Evolutionary conservation across 2,329 filamentous ascomycete species (phyloP), one percentile per base, ranked within the genome.

Genomic region (Paecilomyces formosus): DNA sequence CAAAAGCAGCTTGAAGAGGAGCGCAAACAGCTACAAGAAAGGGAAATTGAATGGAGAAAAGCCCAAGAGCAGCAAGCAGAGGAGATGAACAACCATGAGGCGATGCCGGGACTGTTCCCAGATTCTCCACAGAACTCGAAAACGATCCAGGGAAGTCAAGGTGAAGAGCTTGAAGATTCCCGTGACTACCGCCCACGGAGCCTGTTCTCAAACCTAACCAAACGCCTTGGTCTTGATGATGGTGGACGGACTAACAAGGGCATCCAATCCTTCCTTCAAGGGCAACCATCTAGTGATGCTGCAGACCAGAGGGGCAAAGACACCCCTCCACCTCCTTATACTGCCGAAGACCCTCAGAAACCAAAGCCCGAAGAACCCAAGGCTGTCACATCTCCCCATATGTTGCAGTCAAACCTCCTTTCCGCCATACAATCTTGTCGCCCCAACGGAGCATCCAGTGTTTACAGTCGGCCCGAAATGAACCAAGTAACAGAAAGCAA

Each of bases 341-440:
- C 71, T 35, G 60, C 70, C 50, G 64, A 71, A 33, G 71, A 76
- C 58, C 64, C 72, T 5, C 66, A 71, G 30, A 66, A 68, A 31
- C 54, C 63, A 53, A 69, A 70, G n/a, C 68, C 71, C 3, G 68
- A 70, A 51, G 66, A 68, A 55, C 62, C 71, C 6, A 67, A 68
- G 33, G 63, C 64, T 22, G 68, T 73, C 26, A 70, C 66, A 30
- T 71, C 73, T 30, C 70, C 72, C 15, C 76, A 79, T 60, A 73
- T 75, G 33, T 67, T 79, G 30, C 73, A 77, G 28, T 71, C 72
- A 30, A 77, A 78, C 65, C 81, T 96, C 4, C 79, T 89, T 51
- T 89, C 87, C 58, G 92, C 92, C 2, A 87, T 96, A 69, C 83
- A 88, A 64, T 85, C 90, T 7, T 90, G 89, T 22, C 85, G 91